Evolutionary conservation across 768 basidiomycete species (phyloP).

Genomic region (Saitozyma podzolica): DNA sequence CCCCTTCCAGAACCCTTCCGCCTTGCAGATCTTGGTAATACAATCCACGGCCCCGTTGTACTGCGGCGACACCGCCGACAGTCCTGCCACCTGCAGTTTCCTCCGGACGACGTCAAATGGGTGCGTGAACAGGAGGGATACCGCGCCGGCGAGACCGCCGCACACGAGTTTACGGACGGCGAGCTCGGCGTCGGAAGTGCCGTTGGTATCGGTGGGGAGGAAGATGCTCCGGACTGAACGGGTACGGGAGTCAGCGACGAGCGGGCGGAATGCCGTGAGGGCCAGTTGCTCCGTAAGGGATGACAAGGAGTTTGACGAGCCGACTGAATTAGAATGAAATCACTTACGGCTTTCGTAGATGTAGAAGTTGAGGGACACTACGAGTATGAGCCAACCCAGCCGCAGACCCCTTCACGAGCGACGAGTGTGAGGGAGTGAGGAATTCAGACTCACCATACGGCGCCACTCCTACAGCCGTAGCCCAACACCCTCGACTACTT

Average conservation of each 20-base stretch:
- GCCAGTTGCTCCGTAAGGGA: too few relatives aligned
- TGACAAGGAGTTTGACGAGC: too few relatives aligned
- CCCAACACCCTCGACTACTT: constrained; percentile 40
- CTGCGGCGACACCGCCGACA: constrained; percentile 58
- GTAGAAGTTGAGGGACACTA: constrained; percentile 79
- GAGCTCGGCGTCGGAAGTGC: constrained; percentile 22
- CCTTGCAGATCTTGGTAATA: constrained; percentile 64
- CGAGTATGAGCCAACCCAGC: constrained; percentile 13
- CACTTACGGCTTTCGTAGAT: constrained; percentile 81
- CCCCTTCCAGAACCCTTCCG: constrained; percentile 64
- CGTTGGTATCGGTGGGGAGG: constrained; percentile 20
- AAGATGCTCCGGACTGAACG: constrained; percentile 29
- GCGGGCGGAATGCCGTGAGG: not conserved
- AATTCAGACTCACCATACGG: constrained; percentile 57
- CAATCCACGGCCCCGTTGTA: constrained; percentile 83
- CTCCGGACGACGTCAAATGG: constrained; percentile 91
- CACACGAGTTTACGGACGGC: constrained; percentile 65
- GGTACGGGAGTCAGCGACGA: not conserved
- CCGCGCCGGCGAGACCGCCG: constrained; percentile 81
- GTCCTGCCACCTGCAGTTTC: constrained; percentile 72
- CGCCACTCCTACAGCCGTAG: constrained; percentile 68
- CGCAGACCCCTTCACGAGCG: not conserved
- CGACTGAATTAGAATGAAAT: not conserved
- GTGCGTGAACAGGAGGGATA: constrained; percentile 92
- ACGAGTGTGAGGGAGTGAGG: too few relatives aligned